These are phyloP conservation scores for Cyclotella kingstonii DNA, from an alignment of 108 stramenopile species.

Conservation along the genomic window DNA sequence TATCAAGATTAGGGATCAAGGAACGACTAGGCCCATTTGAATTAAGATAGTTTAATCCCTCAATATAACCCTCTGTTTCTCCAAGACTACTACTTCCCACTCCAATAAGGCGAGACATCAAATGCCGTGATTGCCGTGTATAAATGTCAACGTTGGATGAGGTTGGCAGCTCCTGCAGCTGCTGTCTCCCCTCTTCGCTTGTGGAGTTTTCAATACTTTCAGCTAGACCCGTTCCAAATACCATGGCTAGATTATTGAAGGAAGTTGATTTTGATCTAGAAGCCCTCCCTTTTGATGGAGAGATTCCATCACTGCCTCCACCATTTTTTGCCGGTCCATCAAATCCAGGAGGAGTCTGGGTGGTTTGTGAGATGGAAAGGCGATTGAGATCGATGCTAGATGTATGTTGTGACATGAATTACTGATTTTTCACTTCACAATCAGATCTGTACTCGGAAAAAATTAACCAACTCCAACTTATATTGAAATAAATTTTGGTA, in stretches of 20 bases:
- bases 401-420: conserved; percentile 3
- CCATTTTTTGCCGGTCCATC: not conserved
- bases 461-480: too few relatives aligned
- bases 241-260: conserved; percentile 71
- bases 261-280: conserved; percentile 44
- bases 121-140: conserved; percentile 69
- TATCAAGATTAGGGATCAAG: conserved; percentile 10
- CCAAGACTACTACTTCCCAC: not conserved
- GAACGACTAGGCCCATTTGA: conserved; percentile 6
- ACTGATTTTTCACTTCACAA: not conserved
- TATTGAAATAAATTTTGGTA: too few relatives aligned
- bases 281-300: not conserved
- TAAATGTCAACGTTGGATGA: conserved; percentile 52
- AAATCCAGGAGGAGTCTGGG: conserved; percentile 33
- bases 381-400: conserved; percentile 1
- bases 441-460: too few relatives aligned
- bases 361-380: conserved; percentile 19
- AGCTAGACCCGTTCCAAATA: conserved; percentile 73
- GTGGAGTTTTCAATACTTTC: conserved; percentile 81
- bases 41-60: conserved; percentile 21
- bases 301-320: not conserved
- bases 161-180: not conserved
- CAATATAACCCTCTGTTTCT: not conserved
- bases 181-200: not conserved
- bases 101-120: conserved; percentile 50